phyloP scores from a whole-genome alignment of 2,329 filamentous ascomycete genomes.

The Didymella segeticola region DNA sequence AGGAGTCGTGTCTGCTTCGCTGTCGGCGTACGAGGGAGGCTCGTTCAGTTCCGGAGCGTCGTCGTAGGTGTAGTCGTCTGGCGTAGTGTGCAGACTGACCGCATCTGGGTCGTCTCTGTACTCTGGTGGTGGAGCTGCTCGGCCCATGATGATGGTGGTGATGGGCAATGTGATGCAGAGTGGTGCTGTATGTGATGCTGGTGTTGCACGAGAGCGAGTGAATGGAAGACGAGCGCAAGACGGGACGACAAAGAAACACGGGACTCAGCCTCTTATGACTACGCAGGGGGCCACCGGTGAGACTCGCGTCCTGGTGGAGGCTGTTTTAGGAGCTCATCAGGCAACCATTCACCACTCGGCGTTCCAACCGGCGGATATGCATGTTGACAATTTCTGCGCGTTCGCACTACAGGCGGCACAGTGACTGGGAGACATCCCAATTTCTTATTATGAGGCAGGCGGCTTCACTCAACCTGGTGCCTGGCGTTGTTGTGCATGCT shows the following conservation, averaged over 20 bases:
- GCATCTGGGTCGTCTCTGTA: constrained; percentile 50
- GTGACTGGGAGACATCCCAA: no score
- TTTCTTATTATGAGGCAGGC: background rate
- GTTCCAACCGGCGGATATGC: constrained; percentile 10
- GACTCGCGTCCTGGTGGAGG: constrained; percentile 24
- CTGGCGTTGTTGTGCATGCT: background rate
- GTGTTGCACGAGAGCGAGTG: background rate
- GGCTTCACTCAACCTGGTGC: background rate
- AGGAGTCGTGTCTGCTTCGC: constrained; percentile 30
- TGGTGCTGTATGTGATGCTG: background rate
- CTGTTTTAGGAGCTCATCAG: constrained; percentile 32
- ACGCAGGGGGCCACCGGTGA: constrained; percentile 25
- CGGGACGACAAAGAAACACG: background rate
- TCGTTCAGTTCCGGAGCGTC: constrained; percentile 44
- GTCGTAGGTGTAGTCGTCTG: constrained; percentile 46
- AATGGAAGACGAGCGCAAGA: background rate
- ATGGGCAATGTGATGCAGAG: background rate
- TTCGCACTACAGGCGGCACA: background rate
- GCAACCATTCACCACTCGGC: constrained; percentile 30
- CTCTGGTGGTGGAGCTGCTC: constrained; percentile 24
- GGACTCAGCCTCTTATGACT: constrained; percentile 18
- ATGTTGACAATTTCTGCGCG: background rate
- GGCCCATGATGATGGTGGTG: constrained; percentile 39
- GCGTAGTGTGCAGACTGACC: constrained; percentile 49
- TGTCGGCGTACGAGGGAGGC: constrained; percentile 48